Evolutionary conservation across 2,329 filamentous ascomycete species (phyloP).

Genomic region (Orbilia quercus): DNA sequence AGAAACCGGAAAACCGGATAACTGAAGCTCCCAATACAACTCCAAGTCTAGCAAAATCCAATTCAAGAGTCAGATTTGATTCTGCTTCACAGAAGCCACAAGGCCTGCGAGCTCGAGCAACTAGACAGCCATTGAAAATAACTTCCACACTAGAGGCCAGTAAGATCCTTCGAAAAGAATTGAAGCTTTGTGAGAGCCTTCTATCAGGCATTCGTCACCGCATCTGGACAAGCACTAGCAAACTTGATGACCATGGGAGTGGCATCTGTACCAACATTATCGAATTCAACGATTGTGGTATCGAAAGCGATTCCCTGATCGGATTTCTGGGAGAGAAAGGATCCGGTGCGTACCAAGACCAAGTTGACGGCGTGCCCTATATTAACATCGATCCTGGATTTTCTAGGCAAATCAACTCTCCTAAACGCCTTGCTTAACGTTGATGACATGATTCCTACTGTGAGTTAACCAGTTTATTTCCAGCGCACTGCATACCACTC

Average conservation of each 20-base stretch:
- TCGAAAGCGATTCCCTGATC: slow-evolving; percentile 21
- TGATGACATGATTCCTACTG: slow-evolving; percentile 24
- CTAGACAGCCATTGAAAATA: background rate
- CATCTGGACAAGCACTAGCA: background rate
- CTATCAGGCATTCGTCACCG: background rate
- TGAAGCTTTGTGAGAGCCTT: background rate
- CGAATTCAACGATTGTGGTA: background rate
- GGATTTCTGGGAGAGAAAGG: slow-evolving; percentile 29
- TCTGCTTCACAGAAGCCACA: background rate
- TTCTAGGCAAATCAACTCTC: slow-evolving; percentile 33
- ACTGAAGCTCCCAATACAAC: too few species aligned
- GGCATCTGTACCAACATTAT: slow-evolving; percentile 13
- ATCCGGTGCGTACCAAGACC: slow-evolving; percentile 33
- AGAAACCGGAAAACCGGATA: too few species aligned
- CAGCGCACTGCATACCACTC: background rate
- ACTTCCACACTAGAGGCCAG: slow-evolving; percentile 3
- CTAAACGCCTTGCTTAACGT: slow-evolving; percentile 31
- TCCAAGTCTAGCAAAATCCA: too few species aligned
- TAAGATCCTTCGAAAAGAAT: background rate
- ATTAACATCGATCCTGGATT: background rate
- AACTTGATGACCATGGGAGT: background rate
- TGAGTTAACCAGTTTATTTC: too few species aligned
- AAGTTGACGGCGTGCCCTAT: too few species aligned
- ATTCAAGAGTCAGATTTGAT: too few species aligned
- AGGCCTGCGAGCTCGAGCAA: background rate